Evolutionary conservation across 1,139 yeast genomes (phyloP), one percentile per base, ranked within the genome.

Genomic region (Taiozyma sp.): DNA sequence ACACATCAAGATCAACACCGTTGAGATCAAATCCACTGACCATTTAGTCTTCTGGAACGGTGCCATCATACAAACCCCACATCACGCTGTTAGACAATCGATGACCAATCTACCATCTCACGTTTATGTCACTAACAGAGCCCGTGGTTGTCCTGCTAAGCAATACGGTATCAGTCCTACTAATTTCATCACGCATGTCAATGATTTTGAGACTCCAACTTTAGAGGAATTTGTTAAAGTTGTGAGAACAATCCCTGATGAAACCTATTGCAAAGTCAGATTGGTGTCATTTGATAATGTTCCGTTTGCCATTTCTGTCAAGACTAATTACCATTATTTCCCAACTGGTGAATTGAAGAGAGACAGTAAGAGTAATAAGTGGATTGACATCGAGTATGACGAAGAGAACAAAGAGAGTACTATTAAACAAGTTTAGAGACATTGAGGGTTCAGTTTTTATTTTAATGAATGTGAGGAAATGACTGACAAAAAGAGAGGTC

Each of bases 311-410:
- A 83, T 87, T 51, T 85, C 96, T 1, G 70, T 91, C 62, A 90
- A 90, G 68, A 89, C 96, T 1, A 89, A 89, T 66, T 88, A 89
- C 63, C 97, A 91, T 65, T 92, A 91, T 65, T 91, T 88, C 76
- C 96, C 96, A 44, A 90, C 96, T 0, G 76, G 81, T 12, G 92
- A 86, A 63, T 67, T 88, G 58, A 76, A 73, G 57, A 79, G 77
- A 59, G 74, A 77, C 55, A 61, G 59, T 13, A 66, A 59, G 2
- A 65, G 70, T 9, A 75, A 75, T 13, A 72, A 75, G 56, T 84
- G 91, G 90, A 68, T 71, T 43, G 80, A 78, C 48, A 61, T 62
- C 36, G 65, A 61, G 46, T 62, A 62, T 28, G 57, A 58, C 44
- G 64, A 58, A 42, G 50, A 55, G 14, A 61, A 62, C 43, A 49